phyloP scores from a whole-genome alignment of 352 stramenopile genomes.

The Globisporangium camurandrum region DNA sequence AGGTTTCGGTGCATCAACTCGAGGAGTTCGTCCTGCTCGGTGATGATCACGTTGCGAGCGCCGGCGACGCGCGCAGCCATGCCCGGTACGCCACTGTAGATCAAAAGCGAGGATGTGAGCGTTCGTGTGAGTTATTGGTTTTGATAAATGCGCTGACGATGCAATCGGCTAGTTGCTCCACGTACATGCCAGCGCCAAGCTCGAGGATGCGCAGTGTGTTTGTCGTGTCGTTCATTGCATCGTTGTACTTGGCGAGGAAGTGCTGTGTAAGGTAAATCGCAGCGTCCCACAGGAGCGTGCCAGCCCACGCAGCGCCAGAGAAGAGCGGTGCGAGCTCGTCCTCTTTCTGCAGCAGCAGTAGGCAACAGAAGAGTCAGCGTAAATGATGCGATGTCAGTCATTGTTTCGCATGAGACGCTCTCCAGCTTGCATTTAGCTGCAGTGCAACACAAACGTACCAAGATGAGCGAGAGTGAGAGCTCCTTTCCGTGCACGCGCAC shows the following conservation, averaged over 20 bases:
- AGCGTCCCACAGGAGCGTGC: conserved; percentile 87
- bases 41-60: conserved; percentile 82
- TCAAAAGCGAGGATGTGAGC: not conserved
- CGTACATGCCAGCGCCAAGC: conserved; percentile 76
- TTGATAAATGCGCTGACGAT: too few species aligned
- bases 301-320: conserved; percentile 89
- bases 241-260: conserved; percentile 41
- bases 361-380: not conserved
- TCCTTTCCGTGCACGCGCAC: conserved; percentile 49
- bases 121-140: too few species aligned
- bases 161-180: too few species aligned
- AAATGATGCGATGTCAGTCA: conserved; percentile 2
- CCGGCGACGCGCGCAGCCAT: conserved; percentile 86
- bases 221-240: conserved; percentile 18
- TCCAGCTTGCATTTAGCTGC: not conserved
- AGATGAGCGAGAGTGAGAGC: conserved; percentile 48
- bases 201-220: conserved; percentile 63
- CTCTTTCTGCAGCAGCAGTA: conserved; percentile 59
- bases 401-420: not conserved
- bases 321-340: conserved; percentile 91
- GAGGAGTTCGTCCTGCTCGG: conserved; percentile 87
- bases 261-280: conserved; percentile 56
- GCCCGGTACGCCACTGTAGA: conserved; percentile 80
- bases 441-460: conserved; percentile 26
- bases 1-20: conserved; percentile 80